A percentile compares a stretch with the other conserved stretches of the same genome.
phyloP scores from a whole-genome alignment of 129 eudicot species.

The Calendula officinalis region DNA sequence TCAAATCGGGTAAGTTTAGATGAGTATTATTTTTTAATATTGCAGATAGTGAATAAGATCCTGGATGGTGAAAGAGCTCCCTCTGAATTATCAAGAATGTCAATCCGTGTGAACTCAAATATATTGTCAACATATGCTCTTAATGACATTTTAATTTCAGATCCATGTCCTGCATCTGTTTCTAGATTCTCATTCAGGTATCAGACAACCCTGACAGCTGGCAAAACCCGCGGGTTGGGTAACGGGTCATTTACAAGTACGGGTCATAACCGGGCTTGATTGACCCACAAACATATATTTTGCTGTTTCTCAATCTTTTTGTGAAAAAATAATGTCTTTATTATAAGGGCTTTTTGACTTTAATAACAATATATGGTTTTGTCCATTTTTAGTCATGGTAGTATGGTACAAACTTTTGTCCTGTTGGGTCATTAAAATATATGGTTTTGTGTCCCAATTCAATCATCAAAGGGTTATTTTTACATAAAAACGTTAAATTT shows the following conservation, averaged over 20 bases:
- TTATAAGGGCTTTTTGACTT: too few relatives aligned
- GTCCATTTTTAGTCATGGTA: too few relatives aligned
- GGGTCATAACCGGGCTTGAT: background rate
- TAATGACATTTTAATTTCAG: constrained; percentile 68
- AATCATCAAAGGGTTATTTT: too few relatives aligned
- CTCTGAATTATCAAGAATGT: constrained; percentile 71
- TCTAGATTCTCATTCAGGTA: constrained; percentile 95
- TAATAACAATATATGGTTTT: too few relatives aligned
- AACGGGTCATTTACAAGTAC: background rate
- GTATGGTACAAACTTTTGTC: too few relatives aligned
- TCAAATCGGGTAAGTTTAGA: background rate
- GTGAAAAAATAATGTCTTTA: background rate
- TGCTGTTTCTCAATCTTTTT: background rate
- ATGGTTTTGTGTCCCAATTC: too few relatives aligned
- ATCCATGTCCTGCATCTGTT: constrained; percentile 87
- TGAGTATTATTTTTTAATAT: background rate
- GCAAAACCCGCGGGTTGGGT: background rate
- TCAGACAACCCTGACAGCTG: background rate
- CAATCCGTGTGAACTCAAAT: constrained; percentile 56
- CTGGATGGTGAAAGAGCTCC: constrained; percentile 55
- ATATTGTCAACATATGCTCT: constrained; percentile 59
- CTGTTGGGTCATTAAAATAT: too few relatives aligned
- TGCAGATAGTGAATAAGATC: constrained; percentile 67
- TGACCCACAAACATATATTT: background rate
- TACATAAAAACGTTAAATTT: too few relatives aligned